Percentiles rank a stretch among this genome's conserved stretches.
Conservation (phyloP, 2,329 filamentous ascomycete genomes). For the Colletotrichum coccodes region DNA sequence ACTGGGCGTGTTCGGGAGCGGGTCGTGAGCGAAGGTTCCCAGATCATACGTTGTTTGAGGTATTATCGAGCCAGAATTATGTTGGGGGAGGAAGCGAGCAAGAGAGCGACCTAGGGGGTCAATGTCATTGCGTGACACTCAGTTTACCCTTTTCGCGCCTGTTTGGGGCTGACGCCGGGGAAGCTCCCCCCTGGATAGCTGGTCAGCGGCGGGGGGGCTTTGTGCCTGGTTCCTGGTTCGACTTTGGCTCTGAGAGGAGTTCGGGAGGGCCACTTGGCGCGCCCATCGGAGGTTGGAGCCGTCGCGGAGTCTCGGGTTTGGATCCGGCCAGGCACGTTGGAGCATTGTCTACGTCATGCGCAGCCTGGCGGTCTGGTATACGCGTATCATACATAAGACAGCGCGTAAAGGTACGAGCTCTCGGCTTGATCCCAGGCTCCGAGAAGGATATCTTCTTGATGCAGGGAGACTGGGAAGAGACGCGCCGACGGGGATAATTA, state of each 20-base stretch:
- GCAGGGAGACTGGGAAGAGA: background rate
- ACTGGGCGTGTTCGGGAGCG: background rate
- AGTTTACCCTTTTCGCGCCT: background rate
- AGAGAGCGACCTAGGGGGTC: background rate
- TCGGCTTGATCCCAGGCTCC: background rate
- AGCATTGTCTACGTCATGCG: constrained; percentile 8
- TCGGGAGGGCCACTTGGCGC: constrained; percentile 2
- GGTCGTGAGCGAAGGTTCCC: constrained; percentile 6
- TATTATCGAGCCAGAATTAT: background rate
- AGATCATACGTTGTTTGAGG: constrained; percentile 11
- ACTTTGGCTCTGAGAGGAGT: background rate
- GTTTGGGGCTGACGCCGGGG: constrained; percentile 1
- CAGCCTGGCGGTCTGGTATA: background rate
- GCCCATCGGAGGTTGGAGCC: background rate
- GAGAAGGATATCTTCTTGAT: background rate
- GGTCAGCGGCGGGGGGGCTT: background rate
- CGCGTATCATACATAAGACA: background rate
- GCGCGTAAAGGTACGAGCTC: background rate
- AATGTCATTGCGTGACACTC: constrained; percentile 19
- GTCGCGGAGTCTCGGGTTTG: constrained; percentile 15
- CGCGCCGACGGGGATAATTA: background rate
- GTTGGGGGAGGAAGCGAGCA: background rate
- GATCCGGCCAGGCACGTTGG: constrained; percentile 1
- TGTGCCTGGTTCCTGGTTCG: constrained; percentile 15
- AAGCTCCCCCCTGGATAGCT: background rate